Percentiles rank a stretch among this genome's conserved stretches.
These are phyloP conservation scores for Acanthamoeba sp. DNA, from an alignment of 208 protist species.

Conservation along the genomic window DNA sequence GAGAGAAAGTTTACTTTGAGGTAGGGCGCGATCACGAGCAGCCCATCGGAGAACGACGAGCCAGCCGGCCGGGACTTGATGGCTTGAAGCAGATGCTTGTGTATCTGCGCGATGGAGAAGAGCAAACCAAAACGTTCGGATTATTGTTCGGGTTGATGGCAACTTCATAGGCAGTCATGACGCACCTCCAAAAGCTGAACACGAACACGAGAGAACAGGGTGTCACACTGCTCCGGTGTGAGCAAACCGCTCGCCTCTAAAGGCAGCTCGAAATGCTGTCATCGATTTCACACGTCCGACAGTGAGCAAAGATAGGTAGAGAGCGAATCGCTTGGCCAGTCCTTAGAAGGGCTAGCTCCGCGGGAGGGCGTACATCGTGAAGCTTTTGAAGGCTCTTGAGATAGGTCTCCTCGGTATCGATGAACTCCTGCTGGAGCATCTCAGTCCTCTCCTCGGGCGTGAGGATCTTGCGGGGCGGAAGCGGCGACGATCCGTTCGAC, in stretches of 20 bases:
- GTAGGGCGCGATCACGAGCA: conserved; percentile 34
- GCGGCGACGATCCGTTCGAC: neutral
- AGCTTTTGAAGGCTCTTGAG: conserved; percentile 29
- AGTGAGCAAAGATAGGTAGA: neutral
- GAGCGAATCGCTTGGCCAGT: neutral
- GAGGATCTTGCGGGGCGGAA: conserved; percentile 48
- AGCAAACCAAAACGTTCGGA: neutral
- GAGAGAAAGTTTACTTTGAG: conserved; percentile 7
- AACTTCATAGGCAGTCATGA: neutral
- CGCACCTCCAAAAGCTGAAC: conserved; percentile 40
- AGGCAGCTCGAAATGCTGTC: conserved; percentile 39
- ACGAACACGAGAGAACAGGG: conserved; percentile 45
- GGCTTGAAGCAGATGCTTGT: conserved; percentile 22
- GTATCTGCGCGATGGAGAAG: neutral
- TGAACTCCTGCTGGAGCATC: conserved; percentile 69
- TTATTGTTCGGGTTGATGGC: neutral
- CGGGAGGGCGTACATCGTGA: neutral
- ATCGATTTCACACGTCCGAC: neutral
- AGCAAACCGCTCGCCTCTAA: conserved; percentile 22
- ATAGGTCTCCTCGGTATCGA: conserved; percentile 65
- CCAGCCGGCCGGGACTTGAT: neutral
- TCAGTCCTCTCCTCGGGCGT: conserved; percentile 41
- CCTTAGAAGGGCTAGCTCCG: neutral
- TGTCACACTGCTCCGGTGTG: conserved; percentile 48
- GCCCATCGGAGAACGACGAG: neutral